A percentile compares a stretch with the other conserved stretches of the same genome.
Conservation (phyloP, 495 filamentous ascomycete genomes). For the Viridothelium virens region DNA sequence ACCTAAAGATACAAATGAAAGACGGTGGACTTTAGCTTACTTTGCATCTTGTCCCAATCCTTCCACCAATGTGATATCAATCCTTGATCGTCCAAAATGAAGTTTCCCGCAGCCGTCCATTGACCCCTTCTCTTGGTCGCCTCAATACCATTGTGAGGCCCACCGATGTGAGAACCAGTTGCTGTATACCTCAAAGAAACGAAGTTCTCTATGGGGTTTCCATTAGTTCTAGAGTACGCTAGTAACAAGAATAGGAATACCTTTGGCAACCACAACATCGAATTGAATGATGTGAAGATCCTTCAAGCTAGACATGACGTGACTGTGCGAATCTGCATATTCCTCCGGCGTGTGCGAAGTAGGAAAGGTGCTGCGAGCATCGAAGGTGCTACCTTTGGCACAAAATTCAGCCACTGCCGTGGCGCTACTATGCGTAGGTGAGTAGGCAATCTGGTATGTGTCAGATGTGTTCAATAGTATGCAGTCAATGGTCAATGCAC, state of each 20-base stretch:
- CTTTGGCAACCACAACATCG: constrained; percentile 5
- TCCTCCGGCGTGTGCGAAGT: constrained; percentile 7
- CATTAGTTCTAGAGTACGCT: neutral
- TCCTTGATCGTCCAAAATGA: constrained; percentile 1
- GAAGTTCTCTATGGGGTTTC: neutral
- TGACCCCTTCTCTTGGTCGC: constrained; percentile 4
- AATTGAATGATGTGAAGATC: constrained; percentile 8
- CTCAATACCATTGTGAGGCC: constrained; percentile 6
- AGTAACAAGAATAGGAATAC: neutral
- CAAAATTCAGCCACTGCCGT: neutral
- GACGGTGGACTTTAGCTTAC: neutral
- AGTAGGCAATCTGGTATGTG: constrained; percentile 1
- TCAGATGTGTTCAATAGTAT: neutral
- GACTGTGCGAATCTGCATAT: constrained; percentile 5
- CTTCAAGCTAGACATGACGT: constrained; percentile 6
- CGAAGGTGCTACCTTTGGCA: constrained; percentile 6
- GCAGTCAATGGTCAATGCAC: neutral
- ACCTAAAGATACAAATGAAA: neutral
- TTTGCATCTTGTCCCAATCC: constrained; percentile 10
- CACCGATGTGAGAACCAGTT: constrained; percentile 6
- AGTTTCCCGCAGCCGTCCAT: constrained; percentile 1
- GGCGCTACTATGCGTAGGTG: neutral
- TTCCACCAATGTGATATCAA: constrained; percentile 6
- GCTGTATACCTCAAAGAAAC: constrained; percentile 1
- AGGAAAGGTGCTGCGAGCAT: constrained; percentile 7